Conservation (phyloP, 192 early-diverging fungal genomes). For the Dissophora globulifera region DNA sequence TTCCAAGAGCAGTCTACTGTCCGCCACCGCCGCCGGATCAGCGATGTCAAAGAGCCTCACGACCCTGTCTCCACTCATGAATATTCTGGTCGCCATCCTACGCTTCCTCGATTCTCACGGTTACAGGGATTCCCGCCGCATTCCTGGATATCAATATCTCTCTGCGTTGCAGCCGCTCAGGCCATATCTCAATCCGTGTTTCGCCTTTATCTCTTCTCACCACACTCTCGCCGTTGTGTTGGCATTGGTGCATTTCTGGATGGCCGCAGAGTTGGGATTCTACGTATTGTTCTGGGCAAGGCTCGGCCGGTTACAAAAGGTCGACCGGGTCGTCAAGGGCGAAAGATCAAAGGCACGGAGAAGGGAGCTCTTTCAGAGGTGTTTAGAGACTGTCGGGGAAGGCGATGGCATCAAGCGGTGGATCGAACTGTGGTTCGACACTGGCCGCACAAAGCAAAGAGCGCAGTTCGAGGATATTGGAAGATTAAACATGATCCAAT, state of each 20-base stretch:
- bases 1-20: too few relatives aligned
- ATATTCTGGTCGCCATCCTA: not conserved
- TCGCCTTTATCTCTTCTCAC: slow-evolving; percentile 29
- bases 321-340: slow-evolving; percentile 27
- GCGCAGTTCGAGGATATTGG: slow-evolving; percentile 34
- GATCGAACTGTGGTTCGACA: slow-evolving; percentile 38
- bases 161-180: slow-evolving; percentile 16
- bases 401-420: slow-evolving; percentile 20
- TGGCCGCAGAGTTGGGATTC: slow-evolving; percentile 33
- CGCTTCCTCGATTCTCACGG: slow-evolving; percentile 20
- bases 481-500: slow-evolving; percentile 31
- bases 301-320: slow-evolving; percentile 7
- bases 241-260: slow-evolving; percentile 26
- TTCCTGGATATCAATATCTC: slow-evolving; percentile 25
- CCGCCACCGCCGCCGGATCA: not conserved
- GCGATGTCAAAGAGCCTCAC: not conserved
- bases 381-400: slow-evolving; percentile 24
- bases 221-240: slow-evolving; percentile 22
- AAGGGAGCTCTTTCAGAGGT: slow-evolving; percentile 31
- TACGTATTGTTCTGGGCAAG: slow-evolving; percentile 37
- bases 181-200: not conserved
- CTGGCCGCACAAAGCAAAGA: slow-evolving; percentile 20
- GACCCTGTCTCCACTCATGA: not conserved
- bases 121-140: slow-evolving; percentile 1
- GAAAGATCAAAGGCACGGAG: slow-evolving; percentile 15